Conservation (phyloP, 225 moss, liverwort and hornwort species). For the Takakia lepidozioides region DNA sequence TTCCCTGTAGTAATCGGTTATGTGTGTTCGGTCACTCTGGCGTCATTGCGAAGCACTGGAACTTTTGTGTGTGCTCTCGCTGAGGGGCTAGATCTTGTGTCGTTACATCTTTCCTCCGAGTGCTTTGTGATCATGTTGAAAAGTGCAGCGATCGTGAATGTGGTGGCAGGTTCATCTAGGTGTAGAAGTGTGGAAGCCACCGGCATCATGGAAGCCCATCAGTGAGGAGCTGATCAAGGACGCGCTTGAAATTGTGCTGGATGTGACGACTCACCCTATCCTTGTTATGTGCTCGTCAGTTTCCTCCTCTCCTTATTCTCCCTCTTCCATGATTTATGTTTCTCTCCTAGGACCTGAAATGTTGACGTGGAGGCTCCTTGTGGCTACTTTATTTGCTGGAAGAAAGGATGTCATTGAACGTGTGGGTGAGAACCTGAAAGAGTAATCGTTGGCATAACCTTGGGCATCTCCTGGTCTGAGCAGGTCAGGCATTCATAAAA, state of each 20-base stretch:
- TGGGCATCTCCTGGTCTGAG: not conserved
- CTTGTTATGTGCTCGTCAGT: constrained; percentile 99
- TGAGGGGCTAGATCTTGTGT: too few species aligned
- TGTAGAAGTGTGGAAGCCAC: constrained; percentile 78
- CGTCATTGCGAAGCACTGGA: too few species aligned
- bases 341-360: not conserved
- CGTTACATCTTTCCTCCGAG: not conserved
- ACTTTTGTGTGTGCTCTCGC: not conserved
- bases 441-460: not conserved
- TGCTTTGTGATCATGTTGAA: too few species aligned
- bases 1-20: too few species aligned
- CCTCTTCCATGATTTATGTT: too few species aligned
- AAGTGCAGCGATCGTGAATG: not conserved
- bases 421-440: too few species aligned
- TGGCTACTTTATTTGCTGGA: too few species aligned
- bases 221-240: constrained; percentile 99
- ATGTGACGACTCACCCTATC: constrained; percentile 89
- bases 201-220: constrained; percentile 90
- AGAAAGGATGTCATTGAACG: too few species aligned
- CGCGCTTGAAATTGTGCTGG: constrained; percentile 82
- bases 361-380: too few species aligned
- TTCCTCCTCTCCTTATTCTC: constrained; percentile 7
- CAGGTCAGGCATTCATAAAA: constrained; percentile 92
- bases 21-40: too few species aligned
- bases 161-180: constrained; percentile 73